Conservation (phyloP, 2,329 filamentous ascomycete species). For the Emmonsia crescens region DNA sequence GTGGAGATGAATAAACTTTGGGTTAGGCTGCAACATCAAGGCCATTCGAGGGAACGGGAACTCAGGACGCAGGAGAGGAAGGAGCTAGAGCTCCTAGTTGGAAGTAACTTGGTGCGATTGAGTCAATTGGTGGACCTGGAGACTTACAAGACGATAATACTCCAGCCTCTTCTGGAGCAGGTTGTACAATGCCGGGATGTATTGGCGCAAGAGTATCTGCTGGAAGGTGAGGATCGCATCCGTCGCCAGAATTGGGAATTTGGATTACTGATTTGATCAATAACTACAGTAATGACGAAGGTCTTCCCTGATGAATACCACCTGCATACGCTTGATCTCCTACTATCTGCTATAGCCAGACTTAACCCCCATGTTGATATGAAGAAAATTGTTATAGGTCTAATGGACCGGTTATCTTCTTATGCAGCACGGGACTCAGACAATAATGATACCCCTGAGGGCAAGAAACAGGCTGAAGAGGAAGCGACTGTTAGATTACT, state of each 20-base stretch:
- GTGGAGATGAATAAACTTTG: constrained; percentile 99
- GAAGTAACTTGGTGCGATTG: constrained; percentile 87
- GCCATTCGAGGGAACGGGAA: constrained; percentile 88
- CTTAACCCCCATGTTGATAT: constrained; percentile 95
- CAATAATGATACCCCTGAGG: constrained; percentile 56
- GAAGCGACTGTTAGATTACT: constrained; percentile 70
- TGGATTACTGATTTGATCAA: constrained; percentile 17
- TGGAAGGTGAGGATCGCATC: constrained; percentile 51
- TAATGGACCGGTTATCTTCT: constrained; percentile 92
- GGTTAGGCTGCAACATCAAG: constrained; percentile 95
- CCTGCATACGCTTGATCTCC: constrained; percentile 88
- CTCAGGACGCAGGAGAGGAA: constrained; percentile 88
- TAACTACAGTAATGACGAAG: constrained; percentile 70
- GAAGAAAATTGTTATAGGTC: constrained; percentile 92
- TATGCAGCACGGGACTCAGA: constrained; percentile 87
- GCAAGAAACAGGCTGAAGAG: constrained; percentile 68
- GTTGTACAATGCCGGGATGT: constrained; percentile 97
- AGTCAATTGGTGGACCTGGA: constrained; percentile 94
- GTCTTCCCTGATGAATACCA: constrained; percentile 99
- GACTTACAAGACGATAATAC: constrained; percentile 80
- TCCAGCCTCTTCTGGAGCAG: constrained; percentile 84
- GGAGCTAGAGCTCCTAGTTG: constrained; percentile 88
- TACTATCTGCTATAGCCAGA: constrained; percentile 82
- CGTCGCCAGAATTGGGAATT: neutral
- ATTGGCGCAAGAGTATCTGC: constrained; percentile 87